These are phyloP conservation scores for Suhomyces bribrorum DNA, from an alignment of 1,139 yeast species.

Conservation along the genomic window DNA sequence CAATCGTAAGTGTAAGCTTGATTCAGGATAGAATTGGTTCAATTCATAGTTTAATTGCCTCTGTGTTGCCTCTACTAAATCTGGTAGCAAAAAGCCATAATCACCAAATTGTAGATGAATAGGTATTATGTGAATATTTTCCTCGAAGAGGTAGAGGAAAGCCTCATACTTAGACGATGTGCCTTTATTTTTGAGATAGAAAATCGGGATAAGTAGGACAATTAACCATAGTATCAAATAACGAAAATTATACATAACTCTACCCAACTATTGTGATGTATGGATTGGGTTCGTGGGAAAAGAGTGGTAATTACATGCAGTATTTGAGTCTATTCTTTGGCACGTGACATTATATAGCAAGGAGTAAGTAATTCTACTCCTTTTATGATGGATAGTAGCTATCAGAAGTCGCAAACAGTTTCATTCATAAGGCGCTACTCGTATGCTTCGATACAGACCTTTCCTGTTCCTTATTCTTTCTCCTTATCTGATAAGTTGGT, in stretches of 20 bases:
- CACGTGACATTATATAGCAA: too few relatives aligned
- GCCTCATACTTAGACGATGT: neutral
- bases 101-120: constrained; percentile 38
- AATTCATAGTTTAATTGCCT: constrained; percentile 37
- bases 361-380: too few relatives aligned
- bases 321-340: too few relatives aligned
- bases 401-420: too few relatives aligned
- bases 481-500: too few relatives aligned
- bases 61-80: constrained; percentile 44
- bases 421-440: too few relatives aligned
- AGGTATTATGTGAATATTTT: constrained; percentile 21
- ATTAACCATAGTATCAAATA: neutral
- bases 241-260: neutral
- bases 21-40: constrained; percentile 10
- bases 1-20: constrained; percentile 18
- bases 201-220: neutral
- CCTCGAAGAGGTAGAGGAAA: neutral
- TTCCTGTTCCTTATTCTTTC: too few relatives aligned
- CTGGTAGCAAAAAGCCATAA: constrained; percentile 47
- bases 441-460: too few relatives aligned
- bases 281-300: too few relatives aligned
- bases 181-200: neutral
- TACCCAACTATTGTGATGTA: too few relatives aligned
- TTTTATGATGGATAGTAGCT: too few relatives aligned
- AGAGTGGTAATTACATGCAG: neutral